A percentile compares a stretch with the other conserved stretches of the same genome.
phyloP scores from a whole-genome alignment of 495 filamentous ascomycete species.

The Daldinia loculata region DNA sequence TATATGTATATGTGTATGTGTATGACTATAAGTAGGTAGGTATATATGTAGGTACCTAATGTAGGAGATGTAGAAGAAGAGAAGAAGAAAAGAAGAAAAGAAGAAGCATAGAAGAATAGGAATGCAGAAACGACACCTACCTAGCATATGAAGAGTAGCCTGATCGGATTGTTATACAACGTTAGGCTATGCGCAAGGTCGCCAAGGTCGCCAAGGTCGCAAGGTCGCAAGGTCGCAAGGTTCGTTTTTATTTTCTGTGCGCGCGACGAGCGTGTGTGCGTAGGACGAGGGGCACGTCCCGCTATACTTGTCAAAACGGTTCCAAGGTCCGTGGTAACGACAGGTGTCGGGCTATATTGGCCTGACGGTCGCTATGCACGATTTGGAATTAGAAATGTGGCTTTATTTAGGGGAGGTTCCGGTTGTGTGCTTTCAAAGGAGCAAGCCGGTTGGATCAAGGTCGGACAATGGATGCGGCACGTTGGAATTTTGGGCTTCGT shows the following conservation, averaged over 20 bases:
- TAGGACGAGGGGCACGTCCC: slow-evolving; percentile 20
- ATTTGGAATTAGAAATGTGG: slow-evolving; percentile 19
- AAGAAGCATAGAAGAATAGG: neutral
- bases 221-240: neutral
- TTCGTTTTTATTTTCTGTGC: slow-evolving; percentile 10
- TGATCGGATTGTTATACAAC: slow-evolving; percentile 4
- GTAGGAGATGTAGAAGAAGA: neutral
- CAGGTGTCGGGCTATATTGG: slow-evolving; percentile 29
- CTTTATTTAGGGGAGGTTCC: slow-evolving; percentile 36
- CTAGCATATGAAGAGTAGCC: neutral
- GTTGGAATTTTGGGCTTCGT: slow-evolving; percentile 31
- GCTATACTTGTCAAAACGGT: slow-evolving; percentile 2
- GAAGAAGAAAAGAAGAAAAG: no score
- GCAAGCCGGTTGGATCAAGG: slow-evolving; percentile 12
- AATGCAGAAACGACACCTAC: neutral
- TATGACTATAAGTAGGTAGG: neutral
- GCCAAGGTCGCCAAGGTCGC: neutral
- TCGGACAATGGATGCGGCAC: slow-evolving; percentile 38
- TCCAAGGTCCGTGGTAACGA: slow-evolving; percentile 12
- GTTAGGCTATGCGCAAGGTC: neutral
- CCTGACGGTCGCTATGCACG: slow-evolving; percentile 27
- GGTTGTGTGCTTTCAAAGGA: slow-evolving; percentile 17
- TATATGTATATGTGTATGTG: neutral
- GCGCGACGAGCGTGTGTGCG: slow-evolving; percentile 11
- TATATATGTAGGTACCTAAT: neutral